Evolutionary conservation across 129 eudicot genomes (phyloP).

Genomic region (Mikania micrantha): DNA sequence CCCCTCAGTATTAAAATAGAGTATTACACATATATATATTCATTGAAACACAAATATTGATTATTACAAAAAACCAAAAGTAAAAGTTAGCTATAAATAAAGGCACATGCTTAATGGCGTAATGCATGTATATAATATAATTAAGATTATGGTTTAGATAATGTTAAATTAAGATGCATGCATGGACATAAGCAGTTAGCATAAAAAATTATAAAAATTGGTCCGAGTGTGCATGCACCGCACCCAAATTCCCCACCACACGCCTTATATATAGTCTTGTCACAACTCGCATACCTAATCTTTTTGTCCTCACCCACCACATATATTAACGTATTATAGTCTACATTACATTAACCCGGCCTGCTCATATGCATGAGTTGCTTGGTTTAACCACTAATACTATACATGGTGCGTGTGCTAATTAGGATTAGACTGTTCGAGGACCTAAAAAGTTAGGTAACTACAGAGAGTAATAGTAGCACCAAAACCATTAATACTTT

Average conservation of each 20-base stretch:
- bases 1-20: too few relatives aligned
- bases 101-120: neutral
- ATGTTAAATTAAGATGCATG: constrained; percentile 8
- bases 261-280: constrained; percentile 18
- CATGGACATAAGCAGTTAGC: neutral
- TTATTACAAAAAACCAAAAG: neutral
- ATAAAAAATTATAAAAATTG: neutral
- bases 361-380: neutral
- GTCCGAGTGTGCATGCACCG: constrained; percentile 31
- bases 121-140: neutral
- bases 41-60: too few relatives aligned
- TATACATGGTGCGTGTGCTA: too few relatives aligned
- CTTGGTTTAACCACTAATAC: neutral
- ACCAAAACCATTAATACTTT: too few relatives aligned
- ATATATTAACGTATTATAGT: constrained; percentile 11
- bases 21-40: too few relatives aligned
- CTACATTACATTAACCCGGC: neutral
- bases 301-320: constrained; percentile 14
- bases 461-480: too few relatives aligned
- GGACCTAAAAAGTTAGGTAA: too few relatives aligned
- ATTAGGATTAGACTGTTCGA: too few relatives aligned
- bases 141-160: constrained; percentile 7
- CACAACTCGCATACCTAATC: constrained; percentile 22
- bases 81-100: neutral
- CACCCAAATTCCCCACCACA: constrained; percentile 21